Evolutionary conservation across 2,329 filamentous ascomycete species (phyloP).

Genomic region (Mycosphaerella sp.): DNA sequence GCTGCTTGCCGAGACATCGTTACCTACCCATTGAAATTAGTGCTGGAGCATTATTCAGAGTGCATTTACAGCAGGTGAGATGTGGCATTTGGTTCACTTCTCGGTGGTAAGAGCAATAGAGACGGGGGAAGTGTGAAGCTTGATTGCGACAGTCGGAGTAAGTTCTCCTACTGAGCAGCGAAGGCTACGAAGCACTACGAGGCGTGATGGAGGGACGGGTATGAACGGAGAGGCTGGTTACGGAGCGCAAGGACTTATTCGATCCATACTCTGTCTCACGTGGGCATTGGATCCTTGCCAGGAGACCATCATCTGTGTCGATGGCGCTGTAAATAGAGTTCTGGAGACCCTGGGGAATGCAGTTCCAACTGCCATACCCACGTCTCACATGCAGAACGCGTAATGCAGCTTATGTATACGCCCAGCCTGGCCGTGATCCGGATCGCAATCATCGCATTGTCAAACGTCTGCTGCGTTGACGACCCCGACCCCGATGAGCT

Average conservation of each 20-base stretch:
- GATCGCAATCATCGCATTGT: too few relatives aligned
- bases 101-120: too few relatives aligned
- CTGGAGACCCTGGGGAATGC: neutral
- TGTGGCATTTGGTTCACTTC: too few relatives aligned
- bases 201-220: too few relatives aligned
- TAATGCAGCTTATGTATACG: neutral
- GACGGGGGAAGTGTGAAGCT: too few relatives aligned
- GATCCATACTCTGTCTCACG: neutral
- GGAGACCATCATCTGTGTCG: neutral
- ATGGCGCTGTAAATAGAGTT: neutral
- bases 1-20: too few relatives aligned
- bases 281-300: constrained; percentile 2
- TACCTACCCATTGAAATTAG: too few relatives aligned
- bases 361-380: neutral
- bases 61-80: too few relatives aligned
- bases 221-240: neutral
- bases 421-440: neutral
- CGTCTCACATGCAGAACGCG: neutral
- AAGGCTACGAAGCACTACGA: too few relatives aligned
- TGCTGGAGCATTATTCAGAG: too few relatives aligned
- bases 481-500: neutral
- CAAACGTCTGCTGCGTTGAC: neutral
- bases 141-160: too few relatives aligned
- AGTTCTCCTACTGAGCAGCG: too few relatives aligned
- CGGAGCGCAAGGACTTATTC: neutral